Base-by-base conservation (phyloP, 495 filamentous ascomycete species). In the Alectoria sarmentosa region DNA sequence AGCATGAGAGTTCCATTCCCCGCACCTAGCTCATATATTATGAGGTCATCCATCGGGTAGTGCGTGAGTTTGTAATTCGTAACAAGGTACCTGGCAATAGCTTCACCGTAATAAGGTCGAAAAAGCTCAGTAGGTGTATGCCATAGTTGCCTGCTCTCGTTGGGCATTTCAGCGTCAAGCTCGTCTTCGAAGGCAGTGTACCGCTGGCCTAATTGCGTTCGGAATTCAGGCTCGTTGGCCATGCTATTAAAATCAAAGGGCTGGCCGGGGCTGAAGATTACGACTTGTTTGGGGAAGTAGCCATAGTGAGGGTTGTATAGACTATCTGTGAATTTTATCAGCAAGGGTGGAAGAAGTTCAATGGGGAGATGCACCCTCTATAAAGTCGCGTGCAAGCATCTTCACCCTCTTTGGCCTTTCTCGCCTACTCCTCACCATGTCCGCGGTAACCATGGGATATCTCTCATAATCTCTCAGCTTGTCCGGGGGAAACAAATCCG, bases 71-170 rank as follows among this genome's bases (percentile, higher is more conserved):
- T 90, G 82, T 99, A 99, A 78, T 99, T 96, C 61, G 89, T 86
- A 60, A 98, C 83, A 9, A 99, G 84, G 71, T 98, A 98, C 36
- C 91, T 86, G 4, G 93, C 92, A 68, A 99, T 92, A 6, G 95
- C 89, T 78, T 98, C 92, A 64, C 94, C 95, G 73, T 99, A 99
- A 75, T 94, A 94, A 3, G 94, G 94, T 61, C 89, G 84, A 76
- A 99, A 99, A 0, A 99, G 83, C 76, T 99, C 94, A 0, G 94
- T 99, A 1, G 94, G 94, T 4, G 94, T 99, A 74, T 98, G 96
- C 94, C 94, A 99, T 42, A 99, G 80, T 78, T 99, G 94, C 3
- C 94, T 85, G 37, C 90, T 86, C 6, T 88, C 83, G 69, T 96
- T 89, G 15, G 77, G 80, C 0, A 84, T 74, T 49, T 78, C 77